phyloP scores from a whole-genome alignment of 2,329 filamentous ascomycete genomes.

The Cladosporium sphaerospermum region DNA sequence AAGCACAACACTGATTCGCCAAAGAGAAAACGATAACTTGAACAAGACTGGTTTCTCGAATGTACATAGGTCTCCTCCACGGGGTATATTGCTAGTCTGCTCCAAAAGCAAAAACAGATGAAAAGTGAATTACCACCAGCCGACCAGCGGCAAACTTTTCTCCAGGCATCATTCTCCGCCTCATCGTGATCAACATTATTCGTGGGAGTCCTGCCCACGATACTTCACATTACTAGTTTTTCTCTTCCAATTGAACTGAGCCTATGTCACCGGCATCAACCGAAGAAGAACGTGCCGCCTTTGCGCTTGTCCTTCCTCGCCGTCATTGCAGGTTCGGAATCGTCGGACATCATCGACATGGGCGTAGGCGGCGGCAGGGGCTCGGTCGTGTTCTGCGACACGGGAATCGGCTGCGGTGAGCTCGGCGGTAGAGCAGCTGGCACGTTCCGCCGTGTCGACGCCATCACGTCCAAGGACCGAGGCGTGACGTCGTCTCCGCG shows the following conservation, averaged over 20 bases:
- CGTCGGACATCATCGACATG: not conserved
- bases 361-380: not conserved
- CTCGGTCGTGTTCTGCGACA: not conserved
- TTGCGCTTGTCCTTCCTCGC: not conserved
- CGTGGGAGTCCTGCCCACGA: not conserved
- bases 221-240: not conserved
- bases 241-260: no score
- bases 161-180: not conserved
- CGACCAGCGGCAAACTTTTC: not conserved
- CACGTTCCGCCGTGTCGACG: not conserved
- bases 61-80: no score
- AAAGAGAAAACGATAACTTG: no score
- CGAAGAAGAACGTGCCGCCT: slow-evolving; percentile 1
- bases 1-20: no score
- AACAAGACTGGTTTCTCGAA: no score
- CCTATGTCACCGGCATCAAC: not conserved
- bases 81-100: not conserved
- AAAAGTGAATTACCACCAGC: not conserved
- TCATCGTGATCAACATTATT: not conserved
- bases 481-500: not conserved
- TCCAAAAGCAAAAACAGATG: not conserved
- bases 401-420: not conserved
- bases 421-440: not conserved
- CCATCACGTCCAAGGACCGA: not conserved
- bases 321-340: not conserved